A percentile compares a stretch with the other conserved stretches of the same genome.
These are phyloP conservation scores for Gryganskiella cystojenkinii DNA, from an alignment of 192 early-diverging fungal species.

Conservation along the genomic window DNA sequence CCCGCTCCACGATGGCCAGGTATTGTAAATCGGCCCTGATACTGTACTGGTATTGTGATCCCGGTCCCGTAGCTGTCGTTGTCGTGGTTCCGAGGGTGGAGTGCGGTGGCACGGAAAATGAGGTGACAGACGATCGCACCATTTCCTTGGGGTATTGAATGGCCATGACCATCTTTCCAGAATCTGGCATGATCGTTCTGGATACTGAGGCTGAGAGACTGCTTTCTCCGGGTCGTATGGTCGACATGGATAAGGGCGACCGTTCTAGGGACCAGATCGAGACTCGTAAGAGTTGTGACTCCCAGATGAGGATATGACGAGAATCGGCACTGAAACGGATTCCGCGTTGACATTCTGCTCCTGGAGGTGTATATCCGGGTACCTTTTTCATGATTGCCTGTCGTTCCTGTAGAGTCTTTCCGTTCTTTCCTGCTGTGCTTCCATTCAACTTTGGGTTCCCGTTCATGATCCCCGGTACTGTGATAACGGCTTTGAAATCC, in stretches of 20 bases:
- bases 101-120: constrained; percentile 35
- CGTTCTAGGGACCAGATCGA: constrained; percentile 47
- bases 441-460: constrained; percentile 55
- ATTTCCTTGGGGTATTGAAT: constrained; percentile 37
- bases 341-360: constrained; percentile 25
- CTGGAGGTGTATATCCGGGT: constrained; percentile 34
- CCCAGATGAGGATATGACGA: constrained; percentile 49
- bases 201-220: not conserved
- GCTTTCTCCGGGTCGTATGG: not conserved
- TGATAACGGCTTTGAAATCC: constrained; percentile 42
- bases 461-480: constrained; percentile 26
- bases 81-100: constrained; percentile 38
- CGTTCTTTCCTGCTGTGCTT: constrained; percentile 63
- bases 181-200: not conserved
- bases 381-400: constrained; percentile 6
- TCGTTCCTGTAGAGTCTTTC: constrained; percentile 61
- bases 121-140: constrained; percentile 23
- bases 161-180: not conserved
- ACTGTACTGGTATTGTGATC: constrained; percentile 19
- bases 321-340: constrained; percentile 48
- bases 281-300: constrained; percentile 31
- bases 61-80: constrained; percentile 20
- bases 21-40: constrained; percentile 43
- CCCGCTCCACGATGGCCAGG: constrained; percentile 39
- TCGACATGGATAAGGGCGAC: too few relatives aligned